A percentile compares a stretch with the other conserved stretches of the same genome.
Conservation (phyloP, 352 stramenopile species). For the Globisporangium acanthophoron region DNA sequence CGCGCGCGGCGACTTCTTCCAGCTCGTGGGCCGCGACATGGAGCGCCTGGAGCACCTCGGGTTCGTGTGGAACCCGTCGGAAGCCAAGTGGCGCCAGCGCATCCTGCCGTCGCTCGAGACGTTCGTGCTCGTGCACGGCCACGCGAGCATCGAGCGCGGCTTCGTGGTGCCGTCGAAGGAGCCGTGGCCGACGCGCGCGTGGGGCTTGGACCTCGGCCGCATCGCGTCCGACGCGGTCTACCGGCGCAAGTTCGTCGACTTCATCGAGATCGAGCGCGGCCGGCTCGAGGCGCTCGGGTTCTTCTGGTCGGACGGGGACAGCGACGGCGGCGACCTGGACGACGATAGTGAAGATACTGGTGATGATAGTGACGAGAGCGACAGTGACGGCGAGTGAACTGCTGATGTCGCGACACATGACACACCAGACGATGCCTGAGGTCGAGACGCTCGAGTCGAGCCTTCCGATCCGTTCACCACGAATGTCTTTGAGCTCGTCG, state of each 20-base stretch:
- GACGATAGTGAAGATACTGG: conserved; percentile 5
- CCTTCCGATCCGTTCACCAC: no score
- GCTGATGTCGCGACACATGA: not conserved
- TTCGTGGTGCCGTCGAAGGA: conserved; percentile 44
- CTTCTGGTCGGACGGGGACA: conserved; percentile 27
- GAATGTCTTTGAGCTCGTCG: no score
- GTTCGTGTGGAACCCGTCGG: conserved; percentile 48
- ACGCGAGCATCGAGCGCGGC: conserved; percentile 24
- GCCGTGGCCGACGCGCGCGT: conserved; percentile 33
- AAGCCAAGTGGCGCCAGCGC: conserved; percentile 35
- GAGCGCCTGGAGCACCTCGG: conserved; percentile 39
- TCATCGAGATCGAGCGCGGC: conserved; percentile 44
- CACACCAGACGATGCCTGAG: no score
- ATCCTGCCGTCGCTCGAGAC: conserved; percentile 40
- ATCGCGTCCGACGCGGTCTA: conserved; percentile 19
- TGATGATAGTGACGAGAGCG: not conserved
- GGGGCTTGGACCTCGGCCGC: conserved; percentile 30
- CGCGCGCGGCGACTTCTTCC: conserved; percentile 35
- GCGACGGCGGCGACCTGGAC: not conserved
- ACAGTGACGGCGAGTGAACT: not conserved
- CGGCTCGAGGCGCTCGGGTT: conserved; percentile 45
- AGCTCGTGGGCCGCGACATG: conserved; percentile 42
- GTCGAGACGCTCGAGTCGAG: no score
- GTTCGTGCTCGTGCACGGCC: conserved; percentile 31
- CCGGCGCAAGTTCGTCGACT: conserved; percentile 31